A percentile compares a stretch with the other conserved stretches of the same genome.
phyloP scores from a whole-genome alignment of 2,329 filamentous ascomycete genomes.

The Sclerotinia sclerotiorum region DNA sequence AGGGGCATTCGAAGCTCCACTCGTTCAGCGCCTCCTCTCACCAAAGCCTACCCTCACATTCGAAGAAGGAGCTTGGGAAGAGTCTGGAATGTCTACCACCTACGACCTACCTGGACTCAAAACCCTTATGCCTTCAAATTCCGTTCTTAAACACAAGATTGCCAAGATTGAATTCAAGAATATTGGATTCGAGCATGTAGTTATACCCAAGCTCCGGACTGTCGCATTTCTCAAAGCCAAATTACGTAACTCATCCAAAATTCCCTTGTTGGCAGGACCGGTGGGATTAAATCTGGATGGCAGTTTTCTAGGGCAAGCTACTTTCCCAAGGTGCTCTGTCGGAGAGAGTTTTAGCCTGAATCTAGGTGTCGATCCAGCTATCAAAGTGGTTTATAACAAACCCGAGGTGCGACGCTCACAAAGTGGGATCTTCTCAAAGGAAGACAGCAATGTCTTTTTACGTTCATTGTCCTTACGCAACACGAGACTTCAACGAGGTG shows the following conservation, averaged over 20 bases:
- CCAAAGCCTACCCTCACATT: constrained; percentile 43
- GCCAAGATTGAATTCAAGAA: constrained; percentile 53
- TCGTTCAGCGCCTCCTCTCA: constrained; percentile 19
- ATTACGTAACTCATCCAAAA: constrained; percentile 55
- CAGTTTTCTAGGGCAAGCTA: constrained; percentile 58
- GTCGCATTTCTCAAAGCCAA: constrained; percentile 60
- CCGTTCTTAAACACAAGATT: constrained; percentile 58
- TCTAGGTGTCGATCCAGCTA: constrained; percentile 60
- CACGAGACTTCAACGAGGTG: constrained; percentile 45
- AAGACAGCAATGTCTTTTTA: constrained; percentile 51
- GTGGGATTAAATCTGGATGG: constrained; percentile 63
- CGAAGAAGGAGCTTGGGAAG: constrained; percentile 56
- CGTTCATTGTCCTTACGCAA: constrained; percentile 53
- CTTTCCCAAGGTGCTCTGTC: constrained; percentile 55
- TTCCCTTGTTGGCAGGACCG: constrained; percentile 56
- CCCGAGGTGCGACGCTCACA: constrained; percentile 54
- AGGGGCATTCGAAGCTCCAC: not conserved
- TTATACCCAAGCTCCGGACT: constrained; percentile 60
- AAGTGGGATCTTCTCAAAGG: constrained; percentile 54
- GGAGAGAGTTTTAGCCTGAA: constrained; percentile 54
- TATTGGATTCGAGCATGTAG: constrained; percentile 55
- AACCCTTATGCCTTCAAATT: constrained; percentile 53
- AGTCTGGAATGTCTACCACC: constrained; percentile 57
- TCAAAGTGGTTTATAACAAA: constrained; percentile 56
- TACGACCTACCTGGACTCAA: constrained; percentile 61